A percentile compares a stretch with the other conserved stretches of the same genome.
phyloP scores from a whole-genome alignment of 2,329 filamentous ascomycete species.

The Diaporthe batatas region DNA sequence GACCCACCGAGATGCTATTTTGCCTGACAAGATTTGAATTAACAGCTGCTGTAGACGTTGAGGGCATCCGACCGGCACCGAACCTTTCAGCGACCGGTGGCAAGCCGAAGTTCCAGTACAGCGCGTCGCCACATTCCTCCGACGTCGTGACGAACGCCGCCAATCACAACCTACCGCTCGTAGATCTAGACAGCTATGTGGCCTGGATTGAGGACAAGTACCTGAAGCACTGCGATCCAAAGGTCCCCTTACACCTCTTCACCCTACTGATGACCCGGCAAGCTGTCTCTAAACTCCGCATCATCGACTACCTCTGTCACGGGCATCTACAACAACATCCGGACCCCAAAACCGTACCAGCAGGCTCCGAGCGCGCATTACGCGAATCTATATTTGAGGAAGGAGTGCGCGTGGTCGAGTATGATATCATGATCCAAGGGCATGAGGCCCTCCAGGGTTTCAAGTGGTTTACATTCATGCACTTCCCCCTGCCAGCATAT shows the following conservation, averaged over 20 bases:
- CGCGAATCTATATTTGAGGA: conserved; percentile 67
- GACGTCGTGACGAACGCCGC: conserved; percentile 62
- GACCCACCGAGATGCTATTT: conserved; percentile 73
- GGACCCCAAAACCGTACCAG: conserved; percentile 54
- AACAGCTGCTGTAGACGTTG: conserved; percentile 65
- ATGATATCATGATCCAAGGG: conserved; percentile 68
- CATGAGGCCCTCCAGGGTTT: conserved; percentile 65
- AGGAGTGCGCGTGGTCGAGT: conserved; percentile 70
- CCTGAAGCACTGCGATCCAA: conserved; percentile 67
- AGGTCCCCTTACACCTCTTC: conserved; percentile 71
- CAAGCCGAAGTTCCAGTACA: conserved; percentile 49
- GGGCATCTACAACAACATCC: conserved; percentile 54
- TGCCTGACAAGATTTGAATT: conserved; percentile 69
- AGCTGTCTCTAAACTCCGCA: conserved; percentile 68
- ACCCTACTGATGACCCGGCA: conserved; percentile 70
- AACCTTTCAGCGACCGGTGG: conserved; percentile 26
- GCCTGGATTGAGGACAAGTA: conserved; percentile 69
- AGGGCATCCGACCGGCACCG: conserved; percentile 49
- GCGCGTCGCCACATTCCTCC: conserved; percentile 55
- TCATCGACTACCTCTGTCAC: conserved; percentile 66
- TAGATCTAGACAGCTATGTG: conserved; percentile 67
- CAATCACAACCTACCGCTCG: conserved; percentile 62
- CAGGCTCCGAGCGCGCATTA: conserved; percentile 52
- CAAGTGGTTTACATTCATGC: conserved; percentile 70
- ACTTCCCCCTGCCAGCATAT: conserved; percentile 73